Evolutionary conservation across 768 basidiomycete species (phyloP), one percentile per base, ranked within the genome.

Genomic region (Suillus alpinus): DNA sequence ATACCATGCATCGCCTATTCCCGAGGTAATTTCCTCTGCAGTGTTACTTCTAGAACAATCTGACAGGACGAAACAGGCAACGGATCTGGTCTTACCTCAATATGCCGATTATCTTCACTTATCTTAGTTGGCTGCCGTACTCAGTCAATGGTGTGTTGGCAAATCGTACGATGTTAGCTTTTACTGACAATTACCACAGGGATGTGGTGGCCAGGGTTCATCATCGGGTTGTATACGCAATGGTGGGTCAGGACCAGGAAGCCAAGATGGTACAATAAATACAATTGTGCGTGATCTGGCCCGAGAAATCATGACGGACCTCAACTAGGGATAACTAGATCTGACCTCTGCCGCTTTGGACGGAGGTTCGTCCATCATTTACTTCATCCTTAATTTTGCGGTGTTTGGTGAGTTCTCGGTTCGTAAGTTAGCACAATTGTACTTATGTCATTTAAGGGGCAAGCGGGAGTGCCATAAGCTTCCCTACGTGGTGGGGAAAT

Each of bases 141-240:
- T 63, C 41, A 57, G 66, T 57, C 41, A 69, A 57, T 59, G 68
- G 52, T 75, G 68, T 65, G 68, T 14, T 26, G 13, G 18, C 47
- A 10, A 13, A 37, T 40, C 52, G 39, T 44, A 41, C 46, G 49
- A 53, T 26, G 36, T 26, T 10, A 36, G 36, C 23, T 16, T 53
- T 36, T 53, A 18, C 23, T 53, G 9, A 39, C 40, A 8, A 52
- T 32, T 32, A n/a, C 26, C 32, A 14, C 36, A 64, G 63, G 63
- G 70, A 62, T 67, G 73, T 83, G 81, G 80, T 82, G 80, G 76
- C 79, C 81, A 6, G 83, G 82, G 61, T 63, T 83, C 50, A 70
- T 84, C 29, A 82, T 85, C 57, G 83, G 83, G 4, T 69, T 79
- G 56, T 68, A 69, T 18, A 77, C 79, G 5, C 82, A 83, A 65